Evolutionary conservation across 805 yeast genomes (phyloP), one percentile per base, ranked within the genome.

Genomic region (Metschnikowia cubensis): DNA sequence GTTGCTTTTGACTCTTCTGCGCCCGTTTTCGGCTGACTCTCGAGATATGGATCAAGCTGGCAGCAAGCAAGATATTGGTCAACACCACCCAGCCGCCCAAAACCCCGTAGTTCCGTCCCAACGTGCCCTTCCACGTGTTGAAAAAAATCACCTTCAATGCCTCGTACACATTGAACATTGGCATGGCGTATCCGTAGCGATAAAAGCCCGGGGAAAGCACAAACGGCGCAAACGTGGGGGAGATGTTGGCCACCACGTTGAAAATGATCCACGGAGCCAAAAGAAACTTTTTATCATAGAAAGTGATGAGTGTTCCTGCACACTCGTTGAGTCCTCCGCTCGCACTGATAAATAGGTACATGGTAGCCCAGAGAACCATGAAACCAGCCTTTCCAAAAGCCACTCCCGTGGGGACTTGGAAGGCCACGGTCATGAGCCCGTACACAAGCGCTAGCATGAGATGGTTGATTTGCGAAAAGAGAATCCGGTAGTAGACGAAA

Each of bases 111-210:
- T 66, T 59, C 33, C 68, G 59, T 1, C 71, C 73, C 46, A 69
- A 48, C 6, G 58, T 47, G 3, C 70, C 70, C 53, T 66, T 67
- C 63, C 66, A 65, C 2, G 71, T 67, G 48, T 69, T 48, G 43
- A 68, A 69, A 47, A 69, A 66, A 6, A 69, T 62, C 17, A 69
- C 71, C 50, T 61, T 65, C 48, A 67, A 56, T 1, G 65, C 61
- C 45, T 67, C 69, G 42, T 62, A 68, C 0, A 63, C 58, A 43
- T 68, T 66, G 52, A 54, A 62, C 69, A 69, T 67, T 3, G 73
- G 74, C 54, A 68, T 50, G 11, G 70, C 71, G 52, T 70, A 69
- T 1, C 74, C 75, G 49, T 61, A 69, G 39, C 66, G 59, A 50
- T 59, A 68, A 39, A 70, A 62, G 8, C 58, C 57, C 0, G 76